A percentile compares a stretch with the other conserved stretches of the same genome.
Conservation (phyloP, 1,284 basidiomycete genomes). For the Irpex sp. region DNA sequence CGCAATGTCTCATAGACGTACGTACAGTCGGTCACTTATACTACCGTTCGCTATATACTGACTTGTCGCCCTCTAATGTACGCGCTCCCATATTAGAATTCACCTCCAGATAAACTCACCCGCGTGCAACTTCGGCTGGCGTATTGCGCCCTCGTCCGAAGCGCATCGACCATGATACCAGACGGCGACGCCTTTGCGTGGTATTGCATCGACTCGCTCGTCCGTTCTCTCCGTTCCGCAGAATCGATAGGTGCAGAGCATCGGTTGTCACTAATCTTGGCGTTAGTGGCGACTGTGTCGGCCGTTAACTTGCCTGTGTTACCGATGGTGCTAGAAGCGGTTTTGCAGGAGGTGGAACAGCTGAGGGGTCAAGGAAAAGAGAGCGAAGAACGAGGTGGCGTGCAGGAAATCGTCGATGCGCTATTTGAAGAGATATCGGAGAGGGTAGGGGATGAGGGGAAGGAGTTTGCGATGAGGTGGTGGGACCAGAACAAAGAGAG, state of each 20-base stretch:
- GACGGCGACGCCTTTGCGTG: conserved; percentile 44
- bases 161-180: conserved; percentile 30
- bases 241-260: conserved; percentile 26
- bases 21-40: conserved; percentile 15
- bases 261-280: conserved; percentile 50
- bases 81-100: conserved; percentile 45
- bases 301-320: conserved; percentile 54
- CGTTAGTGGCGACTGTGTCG: conserved; percentile 56
- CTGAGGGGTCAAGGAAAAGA: conserved; percentile 4
- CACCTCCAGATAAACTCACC: conserved; percentile 51
- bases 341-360: conserved; percentile 32
- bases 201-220: conserved; percentile 55
- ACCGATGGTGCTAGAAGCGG: conserved; percentile 46
- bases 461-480: conserved; percentile 60
- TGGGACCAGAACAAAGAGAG: conserved; percentile 46
- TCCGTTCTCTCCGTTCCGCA: conserved; percentile 20
- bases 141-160: conserved; percentile 58
- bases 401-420: conserved; percentile 32
- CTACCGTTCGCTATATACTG: neutral
- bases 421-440: conserved; percentile 59
- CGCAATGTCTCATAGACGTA: conserved; percentile 62
- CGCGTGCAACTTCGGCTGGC: conserved; percentile 61
- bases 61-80: neutral
- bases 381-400: conserved; percentile 5
- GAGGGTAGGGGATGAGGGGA: conserved; percentile 62